Base-by-base conservation (phyloP, 306 rosid genomes). In the Sindora glabra region DNA sequence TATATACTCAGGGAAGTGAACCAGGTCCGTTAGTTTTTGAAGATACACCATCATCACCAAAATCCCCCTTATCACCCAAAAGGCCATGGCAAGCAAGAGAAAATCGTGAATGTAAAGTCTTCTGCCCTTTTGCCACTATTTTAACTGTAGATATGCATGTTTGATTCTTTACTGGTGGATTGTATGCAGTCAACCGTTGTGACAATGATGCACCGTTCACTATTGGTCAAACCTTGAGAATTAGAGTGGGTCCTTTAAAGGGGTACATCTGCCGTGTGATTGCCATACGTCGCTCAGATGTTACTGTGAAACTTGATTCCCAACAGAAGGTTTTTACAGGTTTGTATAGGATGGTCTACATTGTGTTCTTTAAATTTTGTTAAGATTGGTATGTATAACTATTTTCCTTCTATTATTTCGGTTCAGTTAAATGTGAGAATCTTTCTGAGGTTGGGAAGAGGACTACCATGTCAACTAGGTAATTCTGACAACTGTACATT, bases 281-380 rank as follows among this genome's bases (percentile, higher is more conserved):
- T 74, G 99, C 90, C 34, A 72, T 89, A 45, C 99, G 89, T 1
- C 95, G 91, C 34, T 56, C 72, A 34, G 99, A 89, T 73, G 83
- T 94, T 65, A 94, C 97, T 13, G 99, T 94, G 64, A 94, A 94
- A 81, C 89, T 94, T 36, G 97, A 94, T 84, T 94, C 99, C 62
- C 87, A 82, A 83, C 99, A 89, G 59, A 89, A 80, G 80, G 89
- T 94, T 86, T 86, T 89, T 77, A 84, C 97, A 84, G 99, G 99
- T 94, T 56, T 53, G 89, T 71, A 41, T 40, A 47, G 48, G 41
- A 16, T 13, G 19, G 22, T 45, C 39, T 17, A 29, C 33, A 49
- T 59, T 36, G 36, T 33, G 36, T 52, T 50, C 8, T 50, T 48
- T 16, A 5, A 39, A 48, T 65, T 12, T 38, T n/a, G n/a, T 56